phyloP scores from a whole-genome alignment of 2,329 filamentous ascomycete species.

The Diaporthe destruens region DNA sequence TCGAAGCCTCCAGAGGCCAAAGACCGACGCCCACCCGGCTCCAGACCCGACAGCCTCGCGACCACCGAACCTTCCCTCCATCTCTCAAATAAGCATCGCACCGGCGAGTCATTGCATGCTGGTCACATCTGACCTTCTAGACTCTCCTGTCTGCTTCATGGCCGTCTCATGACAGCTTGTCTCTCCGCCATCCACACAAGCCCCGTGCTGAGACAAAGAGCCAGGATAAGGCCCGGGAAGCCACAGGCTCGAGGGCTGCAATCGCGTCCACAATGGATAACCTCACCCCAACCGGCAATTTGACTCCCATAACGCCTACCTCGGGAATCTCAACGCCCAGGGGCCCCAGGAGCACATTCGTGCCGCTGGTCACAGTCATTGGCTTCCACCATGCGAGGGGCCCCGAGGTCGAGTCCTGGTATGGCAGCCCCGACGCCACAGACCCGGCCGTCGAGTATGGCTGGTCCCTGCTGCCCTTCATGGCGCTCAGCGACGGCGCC shows the following conservation, averaged over 20 bases:
- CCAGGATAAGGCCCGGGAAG: slow-evolving; percentile 16
- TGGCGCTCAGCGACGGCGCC: slow-evolving; percentile 95
- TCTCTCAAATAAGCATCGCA: slow-evolving; percentile 1
- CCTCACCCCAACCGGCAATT: slow-evolving; percentile 37
- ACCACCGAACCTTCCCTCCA: neutral
- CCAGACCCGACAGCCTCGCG: slow-evolving; percentile 18
- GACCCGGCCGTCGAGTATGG: slow-evolving; percentile 88
- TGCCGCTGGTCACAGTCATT: slow-evolving; percentile 81
- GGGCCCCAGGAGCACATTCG: slow-evolving; percentile 57
- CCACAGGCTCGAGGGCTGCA: slow-evolving; percentile 28
- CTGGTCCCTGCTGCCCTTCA: slow-evolving; percentile 93
- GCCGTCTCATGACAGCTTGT: slow-evolving; percentile 23
- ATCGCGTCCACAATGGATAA: slow-evolving; percentile 37
- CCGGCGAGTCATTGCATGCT: slow-evolving; percentile 35
- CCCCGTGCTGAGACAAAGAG: neutral
- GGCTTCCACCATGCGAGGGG: slow-evolving; percentile 89
- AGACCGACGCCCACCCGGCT: slow-evolving; percentile 13
- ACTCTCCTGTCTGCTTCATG: slow-evolving; percentile 34
- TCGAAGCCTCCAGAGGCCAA: slow-evolving; percentile 12
- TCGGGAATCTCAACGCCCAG: slow-evolving; percentile 40
- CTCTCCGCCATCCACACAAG: neutral
- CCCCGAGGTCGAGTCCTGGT: slow-evolving; percentile 94
- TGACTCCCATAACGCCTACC: slow-evolving; percentile 28
- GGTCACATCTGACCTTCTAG: slow-evolving; percentile 3
- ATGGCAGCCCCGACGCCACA: slow-evolving; percentile 78